Conservation (phyloP, 768 basidiomycete species). For the Solioccasus polychromus region DNA sequence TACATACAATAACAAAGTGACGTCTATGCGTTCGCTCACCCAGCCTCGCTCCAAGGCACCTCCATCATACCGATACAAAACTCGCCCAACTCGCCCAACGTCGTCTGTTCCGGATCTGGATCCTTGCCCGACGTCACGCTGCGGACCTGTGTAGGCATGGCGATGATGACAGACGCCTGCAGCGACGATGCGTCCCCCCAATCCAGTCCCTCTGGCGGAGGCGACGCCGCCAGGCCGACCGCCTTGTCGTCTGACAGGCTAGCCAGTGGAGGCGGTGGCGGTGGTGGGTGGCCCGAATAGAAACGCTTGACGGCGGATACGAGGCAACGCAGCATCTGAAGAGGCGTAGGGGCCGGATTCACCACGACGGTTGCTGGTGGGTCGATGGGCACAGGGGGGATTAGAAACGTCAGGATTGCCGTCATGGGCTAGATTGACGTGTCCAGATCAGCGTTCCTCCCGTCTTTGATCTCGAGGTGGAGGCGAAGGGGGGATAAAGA, state of each 20-base stretch:
- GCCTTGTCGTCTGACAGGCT: no score
- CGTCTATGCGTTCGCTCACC: no score
- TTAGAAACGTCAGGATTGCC: constrained; percentile 10
- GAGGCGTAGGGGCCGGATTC: neutral
- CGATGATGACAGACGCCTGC: constrained; percentile 40
- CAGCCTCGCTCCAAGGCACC: constrained; percentile 13
- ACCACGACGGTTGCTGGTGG: neutral
- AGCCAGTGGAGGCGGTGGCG: neutral
- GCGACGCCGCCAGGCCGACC: no score
- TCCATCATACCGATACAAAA: constrained; percentile 28
- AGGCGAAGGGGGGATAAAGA: neutral
- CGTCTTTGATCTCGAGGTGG: neutral
- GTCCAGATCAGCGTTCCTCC: neutral
- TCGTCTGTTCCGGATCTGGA: constrained; percentile 19
- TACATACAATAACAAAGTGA: no score
- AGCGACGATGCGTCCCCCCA: constrained; percentile 20
- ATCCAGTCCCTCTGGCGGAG: neutral
- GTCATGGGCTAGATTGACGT: constrained; percentile 22
- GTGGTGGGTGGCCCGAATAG: neutral
- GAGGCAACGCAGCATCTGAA: neutral
- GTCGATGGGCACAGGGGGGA: neutral
- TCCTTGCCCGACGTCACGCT: neutral
- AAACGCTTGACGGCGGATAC: constrained; percentile 5
- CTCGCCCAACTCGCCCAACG: constrained; percentile 36
- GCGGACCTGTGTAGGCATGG: constrained; percentile 35